Evolutionary conservation across 2,329 filamentous ascomycete species (phyloP), one percentile per base, ranked within the genome.

Genomic region (Xylaria sp.): DNA sequence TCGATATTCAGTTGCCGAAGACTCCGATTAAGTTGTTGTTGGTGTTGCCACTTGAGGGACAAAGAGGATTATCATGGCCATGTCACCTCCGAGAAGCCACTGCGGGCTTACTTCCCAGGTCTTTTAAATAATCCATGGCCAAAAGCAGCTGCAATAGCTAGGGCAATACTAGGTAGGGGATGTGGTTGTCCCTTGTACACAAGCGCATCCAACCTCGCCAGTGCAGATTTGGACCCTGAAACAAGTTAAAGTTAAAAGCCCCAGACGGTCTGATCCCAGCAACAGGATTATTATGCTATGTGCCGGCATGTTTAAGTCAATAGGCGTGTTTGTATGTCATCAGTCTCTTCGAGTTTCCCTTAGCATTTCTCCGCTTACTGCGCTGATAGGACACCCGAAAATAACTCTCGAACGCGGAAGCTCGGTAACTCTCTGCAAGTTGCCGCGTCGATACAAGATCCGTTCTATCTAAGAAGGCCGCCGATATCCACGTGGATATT

Each of bases 221-320:
- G n/a, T n/a, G 59, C 59, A 60, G 44, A 45, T 36, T 62, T 55
- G 36, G 49, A 22, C 64, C 51, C 69, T 70, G 68, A 72, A 70
- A 71, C 68, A 72, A 67, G 33, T 50, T 38, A 55, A 31, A 68
- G 63, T 64, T 63, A 58, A 56, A 33, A 69, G 63, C 69, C 68
- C 63, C 59, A 66, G 63, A 62, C 64, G 58, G 61, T 59, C 62
- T 55, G 58, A 64, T 59, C 64, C 66, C 63, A 62, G 60, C 42
- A 67, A 42, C 36, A 70, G 68, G 68, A 67, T 66, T 31, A 65
- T 65, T 70, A 70, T 72, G 70, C 70, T 63, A 61, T 61, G 45
- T 66, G 25, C 66, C 60, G 68, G 59, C 63, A 64, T 64, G 49
- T 60, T 56, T 65, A 63, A 63, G 60, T 67, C 61, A 65, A 53